Conservation (phyloP, 164 flowering plant genomes). For the Liquidambar formosana region DNA sequence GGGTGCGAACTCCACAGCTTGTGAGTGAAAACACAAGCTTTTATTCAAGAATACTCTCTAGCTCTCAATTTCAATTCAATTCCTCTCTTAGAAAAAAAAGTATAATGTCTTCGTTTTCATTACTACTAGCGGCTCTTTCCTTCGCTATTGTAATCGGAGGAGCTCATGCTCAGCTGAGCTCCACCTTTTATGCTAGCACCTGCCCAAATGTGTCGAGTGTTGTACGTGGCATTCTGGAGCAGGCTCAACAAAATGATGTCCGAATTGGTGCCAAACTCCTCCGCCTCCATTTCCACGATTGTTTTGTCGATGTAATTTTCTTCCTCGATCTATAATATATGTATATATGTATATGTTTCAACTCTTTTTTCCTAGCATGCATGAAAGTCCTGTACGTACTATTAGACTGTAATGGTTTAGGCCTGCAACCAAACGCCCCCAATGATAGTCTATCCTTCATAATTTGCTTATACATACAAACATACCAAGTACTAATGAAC, state of each 20-base stretch:
- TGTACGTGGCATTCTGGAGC: constrained; percentile 28
- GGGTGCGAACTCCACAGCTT: too few species aligned
- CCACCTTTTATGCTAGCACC: constrained; percentile 42
- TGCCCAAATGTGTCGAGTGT: constrained; percentile 55
- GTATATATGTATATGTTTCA: too few species aligned
- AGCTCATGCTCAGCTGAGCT: constrained; percentile 39
- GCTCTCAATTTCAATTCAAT: too few species aligned
- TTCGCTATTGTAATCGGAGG: not conserved
- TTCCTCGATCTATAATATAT: too few species aligned
- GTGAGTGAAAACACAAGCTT: not conserved
- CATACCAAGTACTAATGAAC: not conserved
- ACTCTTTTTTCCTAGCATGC: too few species aligned
- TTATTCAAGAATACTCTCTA: not conserved
- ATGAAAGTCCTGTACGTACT: too few species aligned
- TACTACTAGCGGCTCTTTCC: not conserved
- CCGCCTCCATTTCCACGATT: constrained; percentile 74
- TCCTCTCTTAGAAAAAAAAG: not conserved
- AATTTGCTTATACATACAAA: too few species aligned
- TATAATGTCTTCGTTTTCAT: constrained; percentile 1
- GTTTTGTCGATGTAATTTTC: constrained; percentile 55
- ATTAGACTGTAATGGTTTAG: too few species aligned
- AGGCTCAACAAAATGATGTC: constrained; percentile 36
- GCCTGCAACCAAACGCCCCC: too few species aligned
- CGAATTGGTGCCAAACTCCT: constrained; percentile 55
- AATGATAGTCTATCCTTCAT: too few species aligned